A percentile compares a stretch with the other conserved stretches of the same genome.
Conservation (phyloP, 164 flowering plant species). For the Stephania cephalantha region DNA sequence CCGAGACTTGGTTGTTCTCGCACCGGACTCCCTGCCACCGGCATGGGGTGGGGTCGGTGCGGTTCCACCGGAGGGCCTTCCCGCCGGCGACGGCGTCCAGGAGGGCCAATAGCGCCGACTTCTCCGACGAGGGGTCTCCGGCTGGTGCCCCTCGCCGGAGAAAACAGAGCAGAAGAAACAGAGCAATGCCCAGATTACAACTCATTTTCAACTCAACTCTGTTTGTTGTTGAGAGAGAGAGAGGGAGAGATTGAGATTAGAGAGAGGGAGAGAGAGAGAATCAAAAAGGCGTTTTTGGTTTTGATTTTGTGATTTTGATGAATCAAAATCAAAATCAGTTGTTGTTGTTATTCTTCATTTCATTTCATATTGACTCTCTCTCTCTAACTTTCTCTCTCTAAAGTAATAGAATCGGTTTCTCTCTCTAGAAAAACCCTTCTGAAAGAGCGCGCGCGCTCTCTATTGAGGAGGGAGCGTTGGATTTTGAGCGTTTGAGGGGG, state of each 20-base stretch:
- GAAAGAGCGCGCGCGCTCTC: neutral
- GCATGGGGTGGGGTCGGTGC: slow-evolving; percentile 32
- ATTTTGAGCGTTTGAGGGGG: neutral
- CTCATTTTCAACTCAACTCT: no score
- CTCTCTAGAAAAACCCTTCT: neutral
- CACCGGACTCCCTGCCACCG: slow-evolving; percentile 57
- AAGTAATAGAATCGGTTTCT: neutral
- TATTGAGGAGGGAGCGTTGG: neutral
- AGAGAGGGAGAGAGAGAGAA: neutral
- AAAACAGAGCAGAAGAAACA: slow-evolving; percentile 15
- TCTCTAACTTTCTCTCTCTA: neutral
- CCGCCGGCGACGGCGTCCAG: slow-evolving; percentile 44
- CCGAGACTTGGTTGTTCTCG: slow-evolving; percentile 33
- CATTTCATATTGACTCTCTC: neutral
- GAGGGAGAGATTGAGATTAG: no score
- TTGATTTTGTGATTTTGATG: neutral
- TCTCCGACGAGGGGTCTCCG: slow-evolving; percentile 39
- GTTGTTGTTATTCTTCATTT: neutral
- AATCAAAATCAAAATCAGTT: neutral
- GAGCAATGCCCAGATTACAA: neutral
- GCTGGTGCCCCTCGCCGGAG: slow-evolving; percentile 14
- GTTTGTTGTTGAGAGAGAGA: neutral
- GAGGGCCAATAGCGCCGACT: slow-evolving; percentile 50
- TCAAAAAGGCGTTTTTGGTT: neutral
- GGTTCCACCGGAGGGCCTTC: slow-evolving; percentile 55